Base-by-base conservation (phyloP, 202 grass and related monocot genomes). In the Musa balbisiana region DNA sequence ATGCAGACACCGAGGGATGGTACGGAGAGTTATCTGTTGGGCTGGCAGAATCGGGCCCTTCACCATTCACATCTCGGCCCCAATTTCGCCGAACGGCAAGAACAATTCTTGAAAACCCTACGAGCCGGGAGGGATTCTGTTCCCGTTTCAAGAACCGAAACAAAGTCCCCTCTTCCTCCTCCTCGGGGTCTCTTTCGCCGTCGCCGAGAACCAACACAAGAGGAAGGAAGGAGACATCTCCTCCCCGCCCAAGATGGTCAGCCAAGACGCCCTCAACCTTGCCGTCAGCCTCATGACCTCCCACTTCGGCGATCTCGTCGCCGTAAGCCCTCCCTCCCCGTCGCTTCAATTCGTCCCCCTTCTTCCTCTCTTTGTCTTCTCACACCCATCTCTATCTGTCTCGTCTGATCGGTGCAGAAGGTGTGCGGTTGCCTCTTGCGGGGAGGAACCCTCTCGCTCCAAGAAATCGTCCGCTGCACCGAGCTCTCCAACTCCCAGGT, bases 351-450 rank as follows among this genome's bases (percentile, higher is more conserved):
- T 10, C 54, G 8, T 66, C 19, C 51, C 9, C 59, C 17, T 13
- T 27, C 16, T 56, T 15, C 72, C 26, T 26, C 2, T 14, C 16
- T 20, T 54, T 15, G 52, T 67, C 49, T 19, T 20, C 62, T 49
- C 17, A 53, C 20, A 10, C 13, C 9, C 14, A 5, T 74, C 69
- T 80, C 19, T 51, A 6, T 56, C 55, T 64, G 52, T 52, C 60
- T 15, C 33, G 80, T 53, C 4, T 43, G 33, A 43, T 43, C 33
- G 33, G 3, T 70, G 24, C 87, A 98, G 88, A 94, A 88, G 87
- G 91, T 98, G 29, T 89, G 85, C 76, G 29, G 75, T 5, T 89
- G 94, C 87, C 86, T 98, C 12, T 87, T 94, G 67, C 80, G 62
- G 66, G 82, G 78, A 24, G 81, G 91, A 23, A 23, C 83, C 66